phyloP scores from a whole-genome alignment of 352 stramenopile genomes.

The Phytophthora citricola region DNA sequence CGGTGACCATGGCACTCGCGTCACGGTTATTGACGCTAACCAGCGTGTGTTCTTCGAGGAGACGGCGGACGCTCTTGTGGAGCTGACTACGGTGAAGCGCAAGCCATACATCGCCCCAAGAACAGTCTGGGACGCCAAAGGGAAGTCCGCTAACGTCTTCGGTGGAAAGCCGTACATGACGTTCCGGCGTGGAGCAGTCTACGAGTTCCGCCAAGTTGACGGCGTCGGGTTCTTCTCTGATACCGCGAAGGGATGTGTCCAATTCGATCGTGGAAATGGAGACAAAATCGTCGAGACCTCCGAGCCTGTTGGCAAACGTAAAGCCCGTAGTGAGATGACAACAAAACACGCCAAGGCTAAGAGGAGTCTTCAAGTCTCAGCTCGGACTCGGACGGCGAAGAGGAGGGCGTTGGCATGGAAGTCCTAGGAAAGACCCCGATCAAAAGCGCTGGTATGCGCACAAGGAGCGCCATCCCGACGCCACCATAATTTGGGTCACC shows the following conservation, averaged over 20 bases:
- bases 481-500: too few species aligned
- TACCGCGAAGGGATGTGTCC: neutral
- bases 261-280: neutral
- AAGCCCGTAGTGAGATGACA: neutral
- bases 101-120: constrained; percentile 4
- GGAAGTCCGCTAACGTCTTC: too few species aligned
- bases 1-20: neutral
- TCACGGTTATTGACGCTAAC: neutral
- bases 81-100: neutral
- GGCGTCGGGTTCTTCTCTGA: neutral
- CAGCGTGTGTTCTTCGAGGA: neutral
- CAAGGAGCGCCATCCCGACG: too few species aligned
- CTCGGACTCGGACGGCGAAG: too few species aligned
- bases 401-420: too few species aligned
- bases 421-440: too few species aligned
- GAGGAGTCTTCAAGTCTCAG: too few species aligned
- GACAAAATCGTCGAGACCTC: neutral
- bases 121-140: neutral
- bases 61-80: neutral
- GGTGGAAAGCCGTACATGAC: neutral
- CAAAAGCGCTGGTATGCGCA: too few species aligned
- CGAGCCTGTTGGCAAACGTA: neutral
- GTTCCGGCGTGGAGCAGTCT: neutral
- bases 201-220: neutral
- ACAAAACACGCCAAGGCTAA: too few species aligned